Percentiles rank a stretch among this genome's conserved stretches.
Evolutionary conservation across 2,329 filamentous ascomycete species (phyloP).

Genomic region (Fusarium graminum): DNA sequence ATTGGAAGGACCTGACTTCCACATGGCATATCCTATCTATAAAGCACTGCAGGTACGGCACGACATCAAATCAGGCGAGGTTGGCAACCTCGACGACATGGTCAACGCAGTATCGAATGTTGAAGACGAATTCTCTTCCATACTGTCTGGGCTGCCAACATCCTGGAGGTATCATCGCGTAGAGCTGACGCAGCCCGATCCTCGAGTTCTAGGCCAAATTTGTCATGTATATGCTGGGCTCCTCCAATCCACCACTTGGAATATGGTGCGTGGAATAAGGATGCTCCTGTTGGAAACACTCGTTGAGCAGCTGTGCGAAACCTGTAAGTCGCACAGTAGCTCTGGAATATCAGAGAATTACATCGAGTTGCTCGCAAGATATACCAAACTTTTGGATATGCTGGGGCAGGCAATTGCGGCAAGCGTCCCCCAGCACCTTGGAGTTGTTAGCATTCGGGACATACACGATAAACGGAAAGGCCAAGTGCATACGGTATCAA

Average conservation of each 20-base stretch:
- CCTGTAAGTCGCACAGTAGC: conserved; percentile 31
- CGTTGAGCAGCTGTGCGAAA: conserved; percentile 56
- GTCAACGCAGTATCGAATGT: conserved; percentile 56
- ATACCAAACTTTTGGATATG: conserved; percentile 55
- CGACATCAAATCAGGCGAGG: conserved; percentile 58
- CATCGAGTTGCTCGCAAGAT: conserved; percentile 54
- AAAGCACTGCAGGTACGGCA: conserved; percentile 62
- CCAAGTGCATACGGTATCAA: conserved; percentile 41
- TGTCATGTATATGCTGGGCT: conserved; percentile 63
- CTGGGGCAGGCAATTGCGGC: conserved; percentile 60
- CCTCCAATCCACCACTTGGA: conserved; percentile 63
- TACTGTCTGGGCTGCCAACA: conserved; percentile 56
- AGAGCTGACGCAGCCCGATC: conserved; percentile 55
- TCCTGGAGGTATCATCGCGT: conserved; percentile 60
- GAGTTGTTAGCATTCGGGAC: conserved; percentile 59
- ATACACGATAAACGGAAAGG: conserved; percentile 43
- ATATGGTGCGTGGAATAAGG: conserved; percentile 60
- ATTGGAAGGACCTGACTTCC: conserved; percentile 57
- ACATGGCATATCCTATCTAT: conserved; percentile 60
- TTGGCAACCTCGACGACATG: conserved; percentile 55
- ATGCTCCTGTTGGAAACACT: conserved; percentile 64
- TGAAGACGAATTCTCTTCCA: conserved; percentile 59
- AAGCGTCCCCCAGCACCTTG: conserved; percentile 64
- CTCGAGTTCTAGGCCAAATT: conserved; percentile 56
- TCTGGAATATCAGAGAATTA: conserved; percentile 50